A percentile compares a stretch with the other conserved stretches of the same genome.
These are phyloP conservation scores for Trichoderma virens DNA, from an alignment of 495 filamentous ascomycete species.

Conservation along the genomic window DNA sequence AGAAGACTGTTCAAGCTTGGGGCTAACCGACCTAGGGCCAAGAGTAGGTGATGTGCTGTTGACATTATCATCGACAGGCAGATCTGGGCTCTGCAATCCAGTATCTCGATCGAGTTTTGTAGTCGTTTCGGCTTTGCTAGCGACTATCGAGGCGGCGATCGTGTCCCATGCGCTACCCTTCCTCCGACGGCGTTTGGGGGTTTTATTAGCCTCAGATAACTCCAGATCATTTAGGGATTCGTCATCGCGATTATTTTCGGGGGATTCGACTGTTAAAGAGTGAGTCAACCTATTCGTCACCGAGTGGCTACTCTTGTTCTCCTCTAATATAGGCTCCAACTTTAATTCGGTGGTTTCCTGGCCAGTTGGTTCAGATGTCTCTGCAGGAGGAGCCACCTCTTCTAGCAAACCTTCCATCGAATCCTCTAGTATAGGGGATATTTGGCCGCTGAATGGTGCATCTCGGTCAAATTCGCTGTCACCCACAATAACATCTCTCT, in stretches of 20 bases:
- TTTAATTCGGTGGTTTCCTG: too few species aligned
- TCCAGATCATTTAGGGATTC: slow-evolving; percentile 19
- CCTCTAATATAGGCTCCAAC: too few species aligned
- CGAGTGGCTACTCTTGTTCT: too few species aligned
- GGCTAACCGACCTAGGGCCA: slow-evolving; percentile 30
- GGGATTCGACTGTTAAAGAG: slow-evolving; percentile 50
- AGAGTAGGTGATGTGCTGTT: slow-evolving; percentile 26
- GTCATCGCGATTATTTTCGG: slow-evolving; percentile 28
- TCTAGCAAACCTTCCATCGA: too few species aligned
- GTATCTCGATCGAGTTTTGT: background rate
- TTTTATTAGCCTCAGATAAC: slow-evolving; percentile 16
- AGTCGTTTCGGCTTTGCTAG: slow-evolving; percentile 14
- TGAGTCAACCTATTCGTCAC: too few species aligned
- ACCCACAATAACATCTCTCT: too few species aligned
- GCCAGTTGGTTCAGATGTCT: too few species aligned
- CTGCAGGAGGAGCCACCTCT: too few species aligned
- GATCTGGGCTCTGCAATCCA: background rate
- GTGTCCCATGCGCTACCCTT: slow-evolving; percentile 33
- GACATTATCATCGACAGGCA: slow-evolving; percentile 13
- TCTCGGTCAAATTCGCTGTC: too few species aligned
- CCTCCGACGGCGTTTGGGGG: slow-evolving; percentile 20
- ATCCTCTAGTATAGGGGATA: too few species aligned
- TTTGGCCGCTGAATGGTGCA: too few species aligned
- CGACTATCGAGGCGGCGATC: slow-evolving; percentile 32
- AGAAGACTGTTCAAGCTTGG: slow-evolving; percentile 30